Evolutionary conservation across 106 monocot genomes (phyloP), one percentile per base, ranked within the genome.

Genomic region (Dendrobium nobile): DNA sequence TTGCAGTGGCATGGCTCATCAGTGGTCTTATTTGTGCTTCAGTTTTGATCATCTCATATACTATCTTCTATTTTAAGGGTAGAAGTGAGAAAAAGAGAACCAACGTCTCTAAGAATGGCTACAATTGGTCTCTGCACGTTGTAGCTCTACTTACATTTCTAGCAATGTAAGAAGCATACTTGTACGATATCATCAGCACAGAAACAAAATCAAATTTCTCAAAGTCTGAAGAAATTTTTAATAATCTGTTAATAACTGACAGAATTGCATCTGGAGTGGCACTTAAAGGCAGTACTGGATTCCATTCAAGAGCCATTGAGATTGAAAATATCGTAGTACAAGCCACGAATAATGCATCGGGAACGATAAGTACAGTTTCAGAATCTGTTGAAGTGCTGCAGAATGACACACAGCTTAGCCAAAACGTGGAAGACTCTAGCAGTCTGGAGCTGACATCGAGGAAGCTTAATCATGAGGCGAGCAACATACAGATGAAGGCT

Each of bases 191-290:
- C 42, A 19, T 44, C 56, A 40, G 9, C 11, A 24, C 11, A 13
- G 7, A 64, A 64, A 22, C 22, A 64, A 22, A 24, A 24, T 64
- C 64, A 5, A 64, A 67, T 40, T 59, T 56, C 44, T 79, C 73
- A 81, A 20, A 41, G 41, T 13, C n/a, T 81, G 26, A 65, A 7
- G 9, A 61, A 75, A 10, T 41, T 54, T 51, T 37, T 28, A 75
- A 31, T 26, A 78, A 44, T 0, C 0, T 37, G 37, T 37, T 37
- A 37, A 37, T 80, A 44, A 47, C 7, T 59, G 79, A 51, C 79
- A 97, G 96, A 89, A 56, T 91, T 67, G 83, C 89, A 79, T 94
- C 94, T 0, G 87, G 86, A 77, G 77, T 94, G 47, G 92, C 79
- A 28, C 78, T 97, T 18, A 80, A 80, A n/a, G 89, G 94, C 31